Base-by-base conservation (phyloP, 306 rosid genomes). In the Citrullus colocynthis region DNA sequence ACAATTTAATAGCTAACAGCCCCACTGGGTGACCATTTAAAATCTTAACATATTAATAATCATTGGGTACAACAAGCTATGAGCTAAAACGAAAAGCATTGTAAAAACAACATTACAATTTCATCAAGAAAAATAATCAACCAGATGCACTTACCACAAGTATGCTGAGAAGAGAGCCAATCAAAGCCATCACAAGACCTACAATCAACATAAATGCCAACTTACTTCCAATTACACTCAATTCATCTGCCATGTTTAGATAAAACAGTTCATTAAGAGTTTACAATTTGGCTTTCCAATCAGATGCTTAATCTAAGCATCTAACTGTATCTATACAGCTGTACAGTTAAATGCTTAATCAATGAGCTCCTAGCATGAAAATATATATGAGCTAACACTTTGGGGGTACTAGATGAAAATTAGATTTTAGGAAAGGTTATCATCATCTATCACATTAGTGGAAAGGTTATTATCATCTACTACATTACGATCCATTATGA, bases 141-240 rank as follows among this genome's bases (percentile, higher is more conserved):
- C 60, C 5, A 72, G 7, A 64, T 2, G 60, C 16, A 59, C 91
- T 86, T 83, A 87, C 91, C 84, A 89, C 88, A 66, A 82, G 72
- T 78, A 85, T 15, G 77, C 87, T 82, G 77, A 87, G 88, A 75
- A 87, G 85, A 71, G 93, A 89, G 30, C 93, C 93, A 42, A 89
- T 84, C 79, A 89, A 87, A 84, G 91, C 86, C 93, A 89, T 87
- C 86, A 89, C 83, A 72, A 85, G 89, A 73, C 93, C 93, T 87
- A 91, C 84, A 82, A 48, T 12, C 15, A 57, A 77, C 44, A 74
- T 9, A 61, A 80, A 82, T 13, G 42, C 8, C 7, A 71, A 21
- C 49, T 13, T 71, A 14, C 76, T 71, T 71, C 21, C 7, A 71
- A 1, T 48, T 71, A 71, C 7, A 7, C 76, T 48, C 76, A 71